These are phyloP conservation scores for Gracilaria caudata DNA, from an alignment of 23 red algal species.

Conservation along the genomic window DNA sequence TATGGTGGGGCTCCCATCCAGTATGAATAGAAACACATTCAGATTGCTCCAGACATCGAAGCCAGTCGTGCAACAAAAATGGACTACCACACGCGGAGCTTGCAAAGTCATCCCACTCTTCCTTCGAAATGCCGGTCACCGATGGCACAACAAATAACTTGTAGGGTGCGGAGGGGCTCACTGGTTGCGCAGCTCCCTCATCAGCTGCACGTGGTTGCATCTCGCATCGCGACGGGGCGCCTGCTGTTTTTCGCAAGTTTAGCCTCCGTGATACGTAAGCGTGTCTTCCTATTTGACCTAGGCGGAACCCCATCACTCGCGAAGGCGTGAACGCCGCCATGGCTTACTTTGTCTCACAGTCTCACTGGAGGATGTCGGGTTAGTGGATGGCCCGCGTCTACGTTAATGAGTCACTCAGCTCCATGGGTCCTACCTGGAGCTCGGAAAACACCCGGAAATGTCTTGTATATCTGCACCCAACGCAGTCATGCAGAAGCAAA, in stretches of 20 bases:
- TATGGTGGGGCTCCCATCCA: conserved; percentile 80
- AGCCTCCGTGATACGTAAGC: not conserved
- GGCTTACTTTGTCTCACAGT: not conserved
- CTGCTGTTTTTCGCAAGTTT: not conserved
- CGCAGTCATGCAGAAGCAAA: no score
- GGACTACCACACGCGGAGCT: conserved; percentile 30
- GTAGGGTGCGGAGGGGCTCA: not conserved
- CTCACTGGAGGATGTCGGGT: not conserved
- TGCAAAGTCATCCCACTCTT: conserved; percentile 55
- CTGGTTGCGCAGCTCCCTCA: not conserved
- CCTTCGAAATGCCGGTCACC: conserved; percentile 19
- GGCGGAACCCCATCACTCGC: not conserved
- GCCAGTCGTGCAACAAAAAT: conserved; percentile 79
- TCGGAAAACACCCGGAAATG: no score
- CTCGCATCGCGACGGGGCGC: not conserved
- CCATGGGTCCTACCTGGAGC: no score
- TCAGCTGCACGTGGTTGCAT: not conserved
- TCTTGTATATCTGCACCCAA: no score
- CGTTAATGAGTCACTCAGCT: not conserved
- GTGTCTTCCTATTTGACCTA: not conserved
- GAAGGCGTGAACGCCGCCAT: not conserved
- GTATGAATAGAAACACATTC: conserved; percentile 49
- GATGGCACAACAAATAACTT: conserved; percentile 24
- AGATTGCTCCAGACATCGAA: conserved; percentile 76
- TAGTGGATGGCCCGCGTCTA: not conserved